Conservation (phyloP, 352 stramenopile genomes). For the Phytophthora citrophthora region DNA sequence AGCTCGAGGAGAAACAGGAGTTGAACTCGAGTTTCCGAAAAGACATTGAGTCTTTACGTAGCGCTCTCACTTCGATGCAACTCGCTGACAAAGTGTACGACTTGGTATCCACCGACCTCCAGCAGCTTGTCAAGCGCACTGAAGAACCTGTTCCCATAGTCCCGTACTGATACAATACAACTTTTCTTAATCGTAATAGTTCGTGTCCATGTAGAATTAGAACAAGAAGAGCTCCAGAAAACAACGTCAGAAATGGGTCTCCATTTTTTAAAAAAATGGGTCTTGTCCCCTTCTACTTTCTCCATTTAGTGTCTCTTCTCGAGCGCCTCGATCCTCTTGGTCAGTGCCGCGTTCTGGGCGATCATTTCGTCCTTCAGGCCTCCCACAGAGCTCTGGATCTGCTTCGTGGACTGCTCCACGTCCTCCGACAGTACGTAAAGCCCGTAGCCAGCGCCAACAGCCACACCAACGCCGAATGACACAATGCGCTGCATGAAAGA, state of each 20-base stretch:
- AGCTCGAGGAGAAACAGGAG: conserved; percentile 64
- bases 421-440: conserved; percentile 79
- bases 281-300: not conserved
- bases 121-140: conserved; percentile 45
- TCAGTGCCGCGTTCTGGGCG: conserved; percentile 70
- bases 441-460: conserved; percentile 61
- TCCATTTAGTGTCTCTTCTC: conserved; percentile 67
- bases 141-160: conserved; percentile 9
- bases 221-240: not conserved
- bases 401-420: conserved; percentile 70
- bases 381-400: conserved; percentile 72
- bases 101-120: conserved; percentile 57
- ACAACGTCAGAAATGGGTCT: conserved; percentile 22
- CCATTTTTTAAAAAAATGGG: not conserved
- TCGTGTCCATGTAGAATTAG: conserved; percentile 8
- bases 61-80: conserved; percentile 67
- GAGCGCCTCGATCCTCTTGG: conserved; percentile 75
- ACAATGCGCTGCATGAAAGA: conserved; percentile 76
- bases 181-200: no score
- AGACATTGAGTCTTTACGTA: conserved; percentile 72
- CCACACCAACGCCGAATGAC: conserved; percentile 75
- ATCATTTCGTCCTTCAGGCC: conserved; percentile 75
- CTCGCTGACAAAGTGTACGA: conserved; percentile 69
- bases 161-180: conserved; percentile 8
- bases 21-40: conserved; percentile 63